These are phyloP conservation scores for Stylonectria norvegica DNA, from an alignment of 2,329 filamentous ascomycete species.

Conservation along the genomic window DNA sequence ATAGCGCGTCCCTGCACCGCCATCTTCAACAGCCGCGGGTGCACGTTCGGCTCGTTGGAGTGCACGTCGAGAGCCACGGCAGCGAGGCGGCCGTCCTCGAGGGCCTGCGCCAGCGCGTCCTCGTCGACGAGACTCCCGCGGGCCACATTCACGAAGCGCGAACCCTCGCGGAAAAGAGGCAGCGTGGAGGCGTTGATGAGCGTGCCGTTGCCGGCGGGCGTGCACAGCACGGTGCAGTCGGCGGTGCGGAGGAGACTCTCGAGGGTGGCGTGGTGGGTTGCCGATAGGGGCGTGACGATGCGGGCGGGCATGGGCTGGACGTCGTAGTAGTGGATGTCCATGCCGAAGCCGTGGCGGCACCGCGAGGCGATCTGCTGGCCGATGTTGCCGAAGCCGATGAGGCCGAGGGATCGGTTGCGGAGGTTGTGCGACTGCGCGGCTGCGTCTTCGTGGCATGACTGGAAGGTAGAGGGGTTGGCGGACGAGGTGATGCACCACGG, in stretches of 20 bases:
- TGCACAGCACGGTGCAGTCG: constrained; percentile 62
- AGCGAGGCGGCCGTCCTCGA: constrained; percentile 49
- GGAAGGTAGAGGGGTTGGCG: constrained; percentile 40
- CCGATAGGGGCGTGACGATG: constrained; percentile 41
- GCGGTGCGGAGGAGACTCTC: constrained; percentile 47
- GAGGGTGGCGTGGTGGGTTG: constrained; percentile 49
- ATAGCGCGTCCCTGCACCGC: constrained; percentile 45
- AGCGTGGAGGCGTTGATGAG: constrained; percentile 50
- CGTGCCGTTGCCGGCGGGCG: constrained; percentile 45
- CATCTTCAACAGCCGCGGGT: constrained; percentile 42
- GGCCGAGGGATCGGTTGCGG: constrained; percentile 56
- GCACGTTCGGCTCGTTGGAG: constrained; percentile 54
- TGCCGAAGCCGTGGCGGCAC: constrained; percentile 54
- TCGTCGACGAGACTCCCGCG: constrained; percentile 64
- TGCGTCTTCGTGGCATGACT: constrained; percentile 57
- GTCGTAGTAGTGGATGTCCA: constrained; percentile 64
- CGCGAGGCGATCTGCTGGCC: constrained; percentile 58
- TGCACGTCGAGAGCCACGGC: constrained; percentile 64
- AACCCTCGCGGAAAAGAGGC: constrained; percentile 49
- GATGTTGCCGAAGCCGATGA: constrained; percentile 68
- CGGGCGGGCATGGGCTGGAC: constrained; percentile 45
- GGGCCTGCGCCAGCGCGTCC: constrained; percentile 56
- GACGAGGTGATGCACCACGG: constrained; percentile 58
- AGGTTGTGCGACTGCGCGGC: constrained; percentile 62
- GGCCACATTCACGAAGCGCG: constrained; percentile 63